phyloP scores from a whole-genome alignment of 2,329 filamentous ascomycete genomes.

The Raffaelea ambrosiae region DNA sequence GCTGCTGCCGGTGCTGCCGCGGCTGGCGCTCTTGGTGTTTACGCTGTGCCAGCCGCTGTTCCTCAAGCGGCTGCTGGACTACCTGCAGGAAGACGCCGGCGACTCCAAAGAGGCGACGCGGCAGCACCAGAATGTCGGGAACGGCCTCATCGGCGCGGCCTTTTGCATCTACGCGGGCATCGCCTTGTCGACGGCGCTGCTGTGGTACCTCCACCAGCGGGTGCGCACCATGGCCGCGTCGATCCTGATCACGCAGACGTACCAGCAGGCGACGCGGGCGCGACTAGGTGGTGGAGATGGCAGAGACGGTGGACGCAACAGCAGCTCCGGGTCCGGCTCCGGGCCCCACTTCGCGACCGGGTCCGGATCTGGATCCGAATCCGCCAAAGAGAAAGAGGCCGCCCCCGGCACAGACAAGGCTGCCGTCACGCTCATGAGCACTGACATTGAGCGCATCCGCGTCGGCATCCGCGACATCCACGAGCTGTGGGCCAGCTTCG shows the following conservation, averaged over 20 bases:
- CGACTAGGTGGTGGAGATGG: neutral
- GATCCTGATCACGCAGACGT: neutral
- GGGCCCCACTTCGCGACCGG: too few species aligned
- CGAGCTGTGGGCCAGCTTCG: conserved; percentile 13
- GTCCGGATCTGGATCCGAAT: too few species aligned
- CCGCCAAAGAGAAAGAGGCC: too few species aligned
- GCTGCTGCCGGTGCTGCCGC: conserved; percentile 9
- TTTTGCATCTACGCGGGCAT: conserved; percentile 30
- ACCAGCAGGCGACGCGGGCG: neutral
- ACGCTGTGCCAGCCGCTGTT: conserved; percentile 23
- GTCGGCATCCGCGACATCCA: conserved; percentile 15
- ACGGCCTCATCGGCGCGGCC: conserved; percentile 31
- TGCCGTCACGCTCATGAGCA: conserved; percentile 21
- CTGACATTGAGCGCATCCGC: conserved; percentile 20
- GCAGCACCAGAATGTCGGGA: conserved; percentile 16
- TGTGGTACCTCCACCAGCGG: conserved; percentile 27
- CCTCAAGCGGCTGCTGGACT: conserved; percentile 19
- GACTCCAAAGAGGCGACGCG: neutral
- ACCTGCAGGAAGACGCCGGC: conserved; percentile 14
- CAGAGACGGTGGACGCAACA: neutral
- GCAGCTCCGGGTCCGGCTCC: too few species aligned
- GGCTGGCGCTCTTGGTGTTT: conserved; percentile 19
- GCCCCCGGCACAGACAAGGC: conserved; percentile 2
- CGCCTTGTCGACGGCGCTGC: conserved; percentile 22
- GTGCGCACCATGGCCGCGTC: neutral